Evolutionary conservation across 2,329 filamentous ascomycete species (phyloP), one percentile per base, ranked within the genome.

Genomic region (Diaporthe caulivora): DNA sequence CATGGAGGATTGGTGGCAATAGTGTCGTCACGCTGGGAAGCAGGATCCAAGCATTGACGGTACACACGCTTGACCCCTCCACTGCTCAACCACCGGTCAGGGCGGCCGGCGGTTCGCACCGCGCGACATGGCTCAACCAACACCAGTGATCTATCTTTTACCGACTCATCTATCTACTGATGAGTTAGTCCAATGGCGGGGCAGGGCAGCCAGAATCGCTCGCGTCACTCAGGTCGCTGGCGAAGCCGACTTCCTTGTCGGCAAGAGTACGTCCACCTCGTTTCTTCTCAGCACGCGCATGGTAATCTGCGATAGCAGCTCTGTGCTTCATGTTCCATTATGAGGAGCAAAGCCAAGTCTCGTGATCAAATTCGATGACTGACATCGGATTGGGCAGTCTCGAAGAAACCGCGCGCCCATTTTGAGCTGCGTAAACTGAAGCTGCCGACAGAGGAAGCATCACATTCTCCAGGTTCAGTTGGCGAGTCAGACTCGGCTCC

Each of bases 391-490:
- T 18, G 1, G 31, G 3, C 21, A 75, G 74, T 97, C 44, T 87
- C 87, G 0, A 92, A 90, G 71, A 92, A 90, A 76, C 88, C 91
- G 78, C 89, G 96, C 24, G 94, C 94, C 0, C 86, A 89, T 60
- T 92, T 97, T 77, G 96, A 98, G 82, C 84, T 98, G 75, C 88
- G 94, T 70, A 88, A 90, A 9, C 88, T 90, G 58, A 92, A 91
- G 18, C 77, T 98, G 2, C 80, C 83, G 53, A 91, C 91, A 0
- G 85, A 89, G 71, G 89, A 91, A 72, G 77, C 86, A 3, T 72
- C 79, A 10, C 72, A 47, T 26, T 13, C 37, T 10, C 37, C 6
- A 2, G 11, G 13, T 13, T 49, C 60, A 21, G 47, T 49, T 44
- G 76, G 40, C 8, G 51, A 73, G n/a, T 13, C 44, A 24, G 26